Percentiles rank a stretch among this genome's conserved stretches.
phyloP scores from a whole-genome alignment of 176 grass and related monocot genomes.

The Miscanthus lutarioriparius region DNA sequence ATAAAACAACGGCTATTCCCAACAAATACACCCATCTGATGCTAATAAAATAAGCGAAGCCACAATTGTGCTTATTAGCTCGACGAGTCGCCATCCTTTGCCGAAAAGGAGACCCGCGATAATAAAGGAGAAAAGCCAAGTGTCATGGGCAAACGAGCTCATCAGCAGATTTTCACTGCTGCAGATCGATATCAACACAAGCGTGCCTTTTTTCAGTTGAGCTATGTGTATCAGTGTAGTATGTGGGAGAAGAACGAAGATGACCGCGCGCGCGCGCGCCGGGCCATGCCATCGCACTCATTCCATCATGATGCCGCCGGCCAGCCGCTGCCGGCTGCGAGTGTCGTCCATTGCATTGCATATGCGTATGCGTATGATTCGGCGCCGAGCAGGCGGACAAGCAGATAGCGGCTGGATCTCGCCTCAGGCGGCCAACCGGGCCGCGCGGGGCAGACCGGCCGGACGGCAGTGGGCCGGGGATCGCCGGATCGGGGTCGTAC shows the following conservation, averaged over 20 bases:
- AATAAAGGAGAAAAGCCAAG: no score
- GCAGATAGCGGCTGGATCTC: conserved; percentile 19
- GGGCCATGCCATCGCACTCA: conserved; percentile 25
- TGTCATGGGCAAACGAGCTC: no score
- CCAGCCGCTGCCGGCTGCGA: neutral
- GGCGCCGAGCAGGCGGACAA: conserved; percentile 36
- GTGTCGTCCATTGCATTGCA: neutral
- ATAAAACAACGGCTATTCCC: neutral
- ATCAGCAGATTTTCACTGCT: no score
- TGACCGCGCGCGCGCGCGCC: neutral
- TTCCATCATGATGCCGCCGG: conserved; percentile 44
- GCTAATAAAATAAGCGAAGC: neutral
- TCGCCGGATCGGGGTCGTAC: neutral
- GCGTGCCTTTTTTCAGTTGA: no score
- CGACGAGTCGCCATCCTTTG: no score
- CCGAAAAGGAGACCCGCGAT: no score
- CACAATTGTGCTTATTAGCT: no score
- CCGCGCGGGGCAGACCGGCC: no score
- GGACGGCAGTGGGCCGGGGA: neutral
- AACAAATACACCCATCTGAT: neutral
- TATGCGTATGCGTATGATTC: conserved; percentile 10
- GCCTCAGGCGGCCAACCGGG: neutral
- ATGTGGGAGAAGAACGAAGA: neutral
- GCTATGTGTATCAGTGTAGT: neutral
- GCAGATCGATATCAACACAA: no score